phyloP scores from a whole-genome alignment of 305 asterid genomes.

The Fraxinus sp. region DNA sequence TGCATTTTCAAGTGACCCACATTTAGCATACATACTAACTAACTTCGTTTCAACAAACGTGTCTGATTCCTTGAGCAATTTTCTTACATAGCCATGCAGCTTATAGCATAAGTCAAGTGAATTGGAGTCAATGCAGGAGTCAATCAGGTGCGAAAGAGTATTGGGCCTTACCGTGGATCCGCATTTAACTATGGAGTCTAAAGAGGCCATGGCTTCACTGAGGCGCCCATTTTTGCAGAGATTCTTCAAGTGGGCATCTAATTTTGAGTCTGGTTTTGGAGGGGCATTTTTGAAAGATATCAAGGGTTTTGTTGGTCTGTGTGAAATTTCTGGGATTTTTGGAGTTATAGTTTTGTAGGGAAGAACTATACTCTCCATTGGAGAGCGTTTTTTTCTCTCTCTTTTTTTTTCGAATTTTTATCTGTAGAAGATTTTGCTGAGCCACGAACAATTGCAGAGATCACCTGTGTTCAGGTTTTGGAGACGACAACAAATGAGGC shows the following conservation, averaged over 20 bases:
- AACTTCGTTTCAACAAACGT: slow-evolving; percentile 58
- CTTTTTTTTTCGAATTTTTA: neutral
- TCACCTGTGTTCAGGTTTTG: neutral
- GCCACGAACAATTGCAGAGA: neutral
- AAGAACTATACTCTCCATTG: slow-evolving; percentile 58
- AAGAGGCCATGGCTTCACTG: slow-evolving; percentile 49
- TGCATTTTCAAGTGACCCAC: slow-evolving; percentile 51
- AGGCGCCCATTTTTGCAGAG: slow-evolving; percentile 65
- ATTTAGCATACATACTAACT: slow-evolving; percentile 45
- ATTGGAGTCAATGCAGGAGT: slow-evolving; percentile 28
- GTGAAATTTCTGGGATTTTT: slow-evolving; percentile 29
- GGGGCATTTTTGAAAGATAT: slow-evolving; percentile 18
- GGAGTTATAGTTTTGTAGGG: slow-evolving; percentile 47
- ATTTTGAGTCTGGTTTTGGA: slow-evolving; percentile 21
- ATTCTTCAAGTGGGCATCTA: slow-evolving; percentile 53
- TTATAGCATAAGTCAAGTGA: slow-evolving; percentile 51
- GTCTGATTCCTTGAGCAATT: slow-evolving; percentile 38
- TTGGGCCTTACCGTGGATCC: slow-evolving; percentile 45
- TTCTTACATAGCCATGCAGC: slow-evolving; percentile 41
- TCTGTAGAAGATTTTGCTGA: neutral
- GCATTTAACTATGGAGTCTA: slow-evolving; percentile 39
- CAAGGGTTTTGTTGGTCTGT: slow-evolving; percentile 22
- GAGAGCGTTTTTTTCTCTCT: slow-evolving; percentile 7
- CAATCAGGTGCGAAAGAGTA: slow-evolving; percentile 57
- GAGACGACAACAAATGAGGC: neutral